These are phyloP conservation scores for Wallemia mellicola DNA, from an alignment of 1,284 basidiomycete genomes.

Conservation along the genomic window DNA sequence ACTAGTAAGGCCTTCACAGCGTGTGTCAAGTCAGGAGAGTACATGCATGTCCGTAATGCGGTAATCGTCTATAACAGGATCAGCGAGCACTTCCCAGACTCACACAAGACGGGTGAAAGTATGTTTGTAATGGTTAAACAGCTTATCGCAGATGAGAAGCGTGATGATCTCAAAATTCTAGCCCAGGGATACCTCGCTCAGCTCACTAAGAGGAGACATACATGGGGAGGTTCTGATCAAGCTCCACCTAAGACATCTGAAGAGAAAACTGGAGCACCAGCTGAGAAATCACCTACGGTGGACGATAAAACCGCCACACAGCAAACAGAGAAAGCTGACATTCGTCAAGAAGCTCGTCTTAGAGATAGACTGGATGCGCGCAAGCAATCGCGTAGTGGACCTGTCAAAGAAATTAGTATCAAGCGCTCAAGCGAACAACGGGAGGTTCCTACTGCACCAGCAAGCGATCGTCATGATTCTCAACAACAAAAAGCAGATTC, in stretches of 20 bases:
- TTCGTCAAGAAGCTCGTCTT: not conserved
- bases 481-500: not conserved
- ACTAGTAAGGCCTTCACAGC: not conserved
- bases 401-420: not conserved
- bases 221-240: constrained; percentile 7
- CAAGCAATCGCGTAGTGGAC: not conserved
- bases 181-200: constrained; percentile 29
- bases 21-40: constrained; percentile 23
- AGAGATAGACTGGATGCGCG: not conserved
- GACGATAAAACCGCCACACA: too few relatives aligned
- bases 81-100: constrained; percentile 52
- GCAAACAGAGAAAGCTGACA: not conserved
- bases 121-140: constrained; percentile 35
- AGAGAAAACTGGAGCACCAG: not conserved
- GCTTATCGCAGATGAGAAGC: constrained; percentile 36
- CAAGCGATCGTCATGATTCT: not conserved
- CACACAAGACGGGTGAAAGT: constrained; percentile 21
- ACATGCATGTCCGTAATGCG: constrained; percentile 81
- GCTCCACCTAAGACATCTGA: not conserved
- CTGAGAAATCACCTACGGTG: not conserved
- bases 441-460: not conserved
- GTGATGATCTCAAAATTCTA: constrained; percentile 34
- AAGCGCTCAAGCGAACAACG: not conserved
- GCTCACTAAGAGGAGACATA: constrained; percentile 10
- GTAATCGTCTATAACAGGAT: constrained; percentile 70